Base-by-base conservation (phyloP, 352 stramenopile species). In the Phytopythium boreale region DNA sequence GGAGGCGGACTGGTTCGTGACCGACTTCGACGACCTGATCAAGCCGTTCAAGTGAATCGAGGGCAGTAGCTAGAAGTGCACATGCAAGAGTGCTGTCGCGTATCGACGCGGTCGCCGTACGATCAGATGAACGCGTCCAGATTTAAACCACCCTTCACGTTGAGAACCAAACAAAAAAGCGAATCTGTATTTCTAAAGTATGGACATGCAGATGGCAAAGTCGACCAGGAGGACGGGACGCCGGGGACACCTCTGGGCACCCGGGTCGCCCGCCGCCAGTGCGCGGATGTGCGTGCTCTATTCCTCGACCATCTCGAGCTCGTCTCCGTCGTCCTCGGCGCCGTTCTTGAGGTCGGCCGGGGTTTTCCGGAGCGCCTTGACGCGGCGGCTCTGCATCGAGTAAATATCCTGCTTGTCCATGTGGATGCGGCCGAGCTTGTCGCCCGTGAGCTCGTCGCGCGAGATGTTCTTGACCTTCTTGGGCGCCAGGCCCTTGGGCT, bases 391-490 rank as follows among this genome's bases (percentile, higher is more conserved):
- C 70, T 98, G 84, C 88, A 98, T 98, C 67, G 90, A 95, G 72
- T 97, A 97, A 67, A 99, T 88, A 81, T 99, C 92, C 81, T 99
- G 97, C 71, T 92, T 95, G 49, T 98, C 96, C 62, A 99, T 83
- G 85, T 99, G 98, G 79, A 99, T 92, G 67, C 96, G 91, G 66
- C 97, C 98, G 64, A 99, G 77, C 71, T 98, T 99, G 81, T 99
- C 97, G 69, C 97, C 96, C 76, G 98, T 98, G 55, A 98, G 79
- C 72, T 98, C 98, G 64, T 98, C 97, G 74, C 80, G 80, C 72
- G 96, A 96, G 71, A 99, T 97, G 74, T 98, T 98, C 88, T 99
- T 99, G 74, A 98, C 90, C 88, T 99, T 98, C 81, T 98, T 98
- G 26, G 89, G 77, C 56, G 93, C 87, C 52, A 97, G 69, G 56